These are phyloP conservation scores for Lachancea dasiensis DNA, from an alignment of 805 yeast genomes.

Conservation along the genomic window DNA sequence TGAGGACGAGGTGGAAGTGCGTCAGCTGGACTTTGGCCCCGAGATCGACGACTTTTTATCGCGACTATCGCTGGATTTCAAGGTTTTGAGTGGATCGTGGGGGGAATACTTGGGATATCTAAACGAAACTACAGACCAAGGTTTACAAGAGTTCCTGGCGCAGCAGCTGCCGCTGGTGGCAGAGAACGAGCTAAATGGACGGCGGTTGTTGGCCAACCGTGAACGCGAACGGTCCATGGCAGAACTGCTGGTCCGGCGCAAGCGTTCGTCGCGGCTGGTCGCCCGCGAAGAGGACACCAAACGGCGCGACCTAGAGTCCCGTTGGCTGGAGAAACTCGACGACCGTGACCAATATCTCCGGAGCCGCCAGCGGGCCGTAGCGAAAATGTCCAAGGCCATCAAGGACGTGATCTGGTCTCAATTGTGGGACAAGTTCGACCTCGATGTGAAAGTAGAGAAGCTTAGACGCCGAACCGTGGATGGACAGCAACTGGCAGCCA, in stretches of 20 bases:
- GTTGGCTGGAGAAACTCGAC: constrained; percentile 33
- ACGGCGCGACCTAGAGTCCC: constrained; percentile 40
- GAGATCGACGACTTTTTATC: constrained; percentile 28
- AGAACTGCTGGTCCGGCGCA: constrained; percentile 58
- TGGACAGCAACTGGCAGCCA: neutral
- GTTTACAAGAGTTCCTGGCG: constrained; percentile 14
- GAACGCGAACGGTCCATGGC: constrained; percentile 60
- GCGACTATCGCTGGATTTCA: constrained; percentile 18
- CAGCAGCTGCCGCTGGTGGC: constrained; percentile 16
- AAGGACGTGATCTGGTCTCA: constrained; percentile 28
- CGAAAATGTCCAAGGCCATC: constrained; percentile 22
- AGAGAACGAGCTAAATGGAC: constrained; percentile 25
- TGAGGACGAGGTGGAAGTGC: constrained; percentile 17
- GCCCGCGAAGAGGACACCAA: constrained; percentile 57
- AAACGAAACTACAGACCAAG: constrained; percentile 8
- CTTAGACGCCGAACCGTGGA: constrained; percentile 12
- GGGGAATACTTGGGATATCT: constrained; percentile 19
- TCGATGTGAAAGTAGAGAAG: constrained; percentile 22
- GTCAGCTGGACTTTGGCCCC: constrained; percentile 27
- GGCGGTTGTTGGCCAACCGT: constrained; percentile 35
- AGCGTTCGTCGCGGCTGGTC: constrained; percentile 67
- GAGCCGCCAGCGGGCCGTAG: constrained; percentile 21
- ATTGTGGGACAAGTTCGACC: constrained; percentile 28
- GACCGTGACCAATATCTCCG: constrained; percentile 27
- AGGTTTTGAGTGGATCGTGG: constrained; percentile 26